phyloP scores from a whole-genome alignment of 352 stramenopile species.

The Phytophthora sojae region DNA sequence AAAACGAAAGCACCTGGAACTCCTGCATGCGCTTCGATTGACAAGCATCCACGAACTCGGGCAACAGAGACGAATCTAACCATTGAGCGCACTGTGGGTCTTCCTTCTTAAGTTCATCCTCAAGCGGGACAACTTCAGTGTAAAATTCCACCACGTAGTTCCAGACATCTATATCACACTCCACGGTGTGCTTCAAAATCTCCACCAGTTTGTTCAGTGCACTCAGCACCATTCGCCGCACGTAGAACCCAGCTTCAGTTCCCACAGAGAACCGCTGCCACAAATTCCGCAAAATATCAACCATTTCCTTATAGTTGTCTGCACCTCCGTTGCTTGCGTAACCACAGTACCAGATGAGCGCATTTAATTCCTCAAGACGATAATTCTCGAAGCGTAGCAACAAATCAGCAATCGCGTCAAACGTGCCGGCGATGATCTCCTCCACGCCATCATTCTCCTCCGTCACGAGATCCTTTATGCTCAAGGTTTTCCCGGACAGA shows the following conservation, averaged over 20 bases:
- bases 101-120: constrained; percentile 49
- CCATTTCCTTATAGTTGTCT: constrained; percentile 47
- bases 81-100: constrained; percentile 82
- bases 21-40: constrained; percentile 62
- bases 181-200: constrained; percentile 78
- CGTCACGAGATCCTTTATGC: constrained; percentile 60
- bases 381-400: constrained; percentile 68
- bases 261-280: constrained; percentile 35
- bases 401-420: constrained; percentile 63
- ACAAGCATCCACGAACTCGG: constrained; percentile 77
- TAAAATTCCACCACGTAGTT: constrained; percentile 74
- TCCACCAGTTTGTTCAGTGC: constrained; percentile 81
- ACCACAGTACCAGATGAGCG: constrained; percentile 73
- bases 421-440: constrained; percentile 75
- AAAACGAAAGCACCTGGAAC: constrained; percentile 66
- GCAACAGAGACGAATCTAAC: constrained; percentile 70
- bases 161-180: constrained; percentile 67
- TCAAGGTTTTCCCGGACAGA: constrained; percentile 33
- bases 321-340: constrained; percentile 37
- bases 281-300: constrained; percentile 60
- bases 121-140: constrained; percentile 67
- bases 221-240: constrained; percentile 77
- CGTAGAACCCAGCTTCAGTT: constrained; percentile 50
- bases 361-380: constrained; percentile 64
- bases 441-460: constrained; percentile 57